Conservation (phyloP, 805 yeast genomes). For the Metschnikowia lunata region DNA sequence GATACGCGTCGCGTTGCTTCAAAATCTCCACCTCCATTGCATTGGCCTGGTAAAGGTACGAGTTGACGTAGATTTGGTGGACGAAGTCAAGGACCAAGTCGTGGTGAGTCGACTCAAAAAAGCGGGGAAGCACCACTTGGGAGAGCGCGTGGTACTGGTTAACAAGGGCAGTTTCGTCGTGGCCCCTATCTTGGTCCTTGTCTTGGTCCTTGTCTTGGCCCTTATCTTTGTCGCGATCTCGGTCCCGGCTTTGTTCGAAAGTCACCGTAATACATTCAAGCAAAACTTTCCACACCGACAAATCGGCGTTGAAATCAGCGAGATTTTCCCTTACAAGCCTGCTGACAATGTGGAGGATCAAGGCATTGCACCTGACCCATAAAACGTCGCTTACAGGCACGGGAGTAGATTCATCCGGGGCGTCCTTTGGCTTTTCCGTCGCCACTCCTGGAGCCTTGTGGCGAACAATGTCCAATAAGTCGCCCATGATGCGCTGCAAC, state of each 20-base stretch:
- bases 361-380: slow-evolving; percentile 51
- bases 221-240: too few species aligned
- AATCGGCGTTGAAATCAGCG: slow-evolving; percentile 9
- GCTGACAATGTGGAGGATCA: slow-evolving; percentile 33
- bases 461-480: slow-evolving; percentile 50
- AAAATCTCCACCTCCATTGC: slow-evolving; percentile 41
- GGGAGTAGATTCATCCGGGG: background rate
- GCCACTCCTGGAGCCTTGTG: slow-evolving; percentile 37
- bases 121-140: slow-evolving; percentile 36
- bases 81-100: slow-evolving; percentile 41
- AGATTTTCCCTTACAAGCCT: slow-evolving; percentile 23
- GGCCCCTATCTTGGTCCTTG: too few species aligned
- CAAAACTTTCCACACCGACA: slow-evolving; percentile 38
- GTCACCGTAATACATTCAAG: slow-evolving; percentile 40
- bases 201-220: too few species aligned
- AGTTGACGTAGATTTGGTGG: slow-evolving; percentile 49
- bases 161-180: slow-evolving; percentile 42
- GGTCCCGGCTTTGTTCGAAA: slow-evolving; percentile 29
- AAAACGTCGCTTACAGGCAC: slow-evolving; percentile 17
- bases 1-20: slow-evolving; percentile 19
- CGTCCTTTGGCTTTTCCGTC: slow-evolving; percentile 1
- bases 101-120: slow-evolving; percentile 19
- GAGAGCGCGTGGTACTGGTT: slow-evolving; percentile 42
- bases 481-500: slow-evolving; percentile 42
- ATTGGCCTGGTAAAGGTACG: slow-evolving; percentile 56